Evolutionary conservation across 1,284 basidiomycete genomes (phyloP).

Genomic region (Leccinum pseudoinsigne): DNA sequence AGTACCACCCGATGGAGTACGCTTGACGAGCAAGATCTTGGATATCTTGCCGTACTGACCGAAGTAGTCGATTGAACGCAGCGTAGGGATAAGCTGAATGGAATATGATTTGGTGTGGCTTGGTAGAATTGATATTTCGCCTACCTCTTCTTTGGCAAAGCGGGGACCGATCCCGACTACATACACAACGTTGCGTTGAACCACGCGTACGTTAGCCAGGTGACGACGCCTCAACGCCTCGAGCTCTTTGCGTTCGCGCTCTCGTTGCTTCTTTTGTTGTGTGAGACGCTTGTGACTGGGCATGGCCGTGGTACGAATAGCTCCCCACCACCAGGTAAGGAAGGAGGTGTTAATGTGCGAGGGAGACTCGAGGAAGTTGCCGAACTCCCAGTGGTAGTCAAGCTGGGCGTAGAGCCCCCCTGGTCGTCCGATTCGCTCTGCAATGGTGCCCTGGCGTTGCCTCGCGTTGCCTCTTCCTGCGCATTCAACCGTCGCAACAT

Average conservation of each 20-base stretch:
- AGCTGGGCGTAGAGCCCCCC: constrained; percentile 29
- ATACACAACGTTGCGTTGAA: constrained; percentile 96
- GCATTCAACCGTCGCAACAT: constrained; percentile 21
- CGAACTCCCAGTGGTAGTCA: constrained; percentile 22
- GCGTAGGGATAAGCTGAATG: constrained; percentile 83
- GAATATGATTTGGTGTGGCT: constrained; percentile 17
- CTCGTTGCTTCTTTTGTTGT: constrained; percentile 94
- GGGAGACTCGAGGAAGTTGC: constrained; percentile 17
- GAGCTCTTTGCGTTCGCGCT: constrained; percentile 95
- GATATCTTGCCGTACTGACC: constrained; percentile 99
- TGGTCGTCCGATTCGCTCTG: constrained; percentile 7
- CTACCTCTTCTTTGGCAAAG: constrained; percentile 94
- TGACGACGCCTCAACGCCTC: constrained; percentile 87
- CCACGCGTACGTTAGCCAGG: constrained; percentile 92
- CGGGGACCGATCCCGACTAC: constrained; percentile 90
- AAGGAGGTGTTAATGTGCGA: constrained; percentile 7
- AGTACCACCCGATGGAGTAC: constrained; percentile 74
- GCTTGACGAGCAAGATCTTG: constrained; percentile 93
- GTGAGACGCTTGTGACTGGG: constrained; percentile 87
- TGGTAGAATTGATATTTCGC: constrained; percentile 24
- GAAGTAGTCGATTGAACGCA: constrained; percentile 97
- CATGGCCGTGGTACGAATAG: constrained; percentile 19
- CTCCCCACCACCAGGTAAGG: constrained; percentile 12
- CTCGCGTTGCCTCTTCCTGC: constrained; percentile 9
- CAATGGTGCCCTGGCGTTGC: background rate